A percentile compares a stretch with the other conserved stretches of the same genome.
Evolutionary conservation across 768 basidiomycete genomes (phyloP).

Genomic region (Lentinula raphanica): DNA sequence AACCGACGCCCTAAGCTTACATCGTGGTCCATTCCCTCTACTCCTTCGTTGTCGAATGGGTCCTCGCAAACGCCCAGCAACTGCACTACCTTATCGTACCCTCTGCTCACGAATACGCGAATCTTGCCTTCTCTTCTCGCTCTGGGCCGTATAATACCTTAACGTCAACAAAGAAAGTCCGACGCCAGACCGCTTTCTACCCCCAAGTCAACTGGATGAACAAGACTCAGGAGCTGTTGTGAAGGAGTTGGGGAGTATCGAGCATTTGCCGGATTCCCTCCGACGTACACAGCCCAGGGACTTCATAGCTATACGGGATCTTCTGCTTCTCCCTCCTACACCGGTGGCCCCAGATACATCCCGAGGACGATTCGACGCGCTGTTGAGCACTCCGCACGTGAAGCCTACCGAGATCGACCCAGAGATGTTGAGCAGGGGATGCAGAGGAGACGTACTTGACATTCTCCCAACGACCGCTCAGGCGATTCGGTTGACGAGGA

Average conservation of each 20-base stretch:
- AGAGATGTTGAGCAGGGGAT: conserved; percentile 65
- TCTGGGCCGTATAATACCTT: no score
- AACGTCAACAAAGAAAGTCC: no score
- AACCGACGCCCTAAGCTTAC: no score
- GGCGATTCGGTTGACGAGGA: conserved; percentile 76
- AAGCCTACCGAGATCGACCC: conserved; percentile 72
- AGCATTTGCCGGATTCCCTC: conserved; percentile 89
- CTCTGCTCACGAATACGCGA: no score
- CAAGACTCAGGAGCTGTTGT: conserved; percentile 86
- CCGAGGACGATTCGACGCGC: conserved; percentile 25
- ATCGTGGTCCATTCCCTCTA: no score
- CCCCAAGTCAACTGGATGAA: conserved; percentile 65
- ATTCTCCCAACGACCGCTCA: conserved; percentile 75
- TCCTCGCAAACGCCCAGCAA: no score
- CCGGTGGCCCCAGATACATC: conserved; percentile 48
- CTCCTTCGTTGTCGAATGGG: no score
- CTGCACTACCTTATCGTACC: no score
- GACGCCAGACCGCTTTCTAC: no score
- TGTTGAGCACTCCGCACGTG: conserved; percentile 50
- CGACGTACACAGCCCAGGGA: conserved; percentile 35
- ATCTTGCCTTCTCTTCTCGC: no score
- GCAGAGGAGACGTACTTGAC: conserved; percentile 70
- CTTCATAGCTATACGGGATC: conserved; percentile 38
- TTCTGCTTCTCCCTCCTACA: conserved; percentile 70
- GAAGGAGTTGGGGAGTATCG: conserved; percentile 91